Evolutionary conservation across 352 stramenopile species (phyloP).

Genomic region (Globisporangium radiosum): DNA sequence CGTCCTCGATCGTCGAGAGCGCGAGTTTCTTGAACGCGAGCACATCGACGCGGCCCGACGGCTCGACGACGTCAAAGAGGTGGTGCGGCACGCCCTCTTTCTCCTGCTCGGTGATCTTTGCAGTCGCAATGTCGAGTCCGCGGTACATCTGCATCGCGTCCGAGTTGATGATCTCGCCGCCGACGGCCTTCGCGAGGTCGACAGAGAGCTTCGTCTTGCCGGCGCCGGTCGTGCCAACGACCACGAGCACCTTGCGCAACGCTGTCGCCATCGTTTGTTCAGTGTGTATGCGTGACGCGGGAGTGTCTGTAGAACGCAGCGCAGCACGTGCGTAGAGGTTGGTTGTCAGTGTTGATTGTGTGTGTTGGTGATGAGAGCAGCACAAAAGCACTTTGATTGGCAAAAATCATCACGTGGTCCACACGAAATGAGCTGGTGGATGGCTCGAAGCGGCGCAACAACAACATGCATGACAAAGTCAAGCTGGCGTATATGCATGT

Average conservation of each 20-base stretch:
- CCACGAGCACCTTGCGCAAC: conserved; percentile 80
- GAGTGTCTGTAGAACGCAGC: too few species aligned
- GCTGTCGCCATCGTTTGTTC: conserved; percentile 13
- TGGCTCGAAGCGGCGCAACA: conserved; percentile 7
- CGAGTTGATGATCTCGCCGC: conserved; percentile 89
- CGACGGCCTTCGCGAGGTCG: conserved; percentile 84
- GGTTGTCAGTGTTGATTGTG: not conserved
- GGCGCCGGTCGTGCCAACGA: conserved; percentile 88
- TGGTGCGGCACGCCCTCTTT: conserved; percentile 87
- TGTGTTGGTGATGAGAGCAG: conserved; percentile 16
- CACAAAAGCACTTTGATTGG: conserved; percentile 10
- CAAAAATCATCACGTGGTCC: too few species aligned
- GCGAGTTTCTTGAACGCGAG: conserved; percentile 77
- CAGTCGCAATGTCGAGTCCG: conserved; percentile 84
- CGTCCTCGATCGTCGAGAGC: conserved; percentile 73
- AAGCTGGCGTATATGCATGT: not conserved
- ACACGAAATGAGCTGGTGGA: not conserved
- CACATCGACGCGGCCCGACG: conserved; percentile 68
- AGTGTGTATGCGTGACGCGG: not conserved
- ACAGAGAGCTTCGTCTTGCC: conserved; percentile 92
- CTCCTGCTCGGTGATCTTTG: conserved; percentile 83
- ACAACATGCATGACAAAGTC: not conserved
- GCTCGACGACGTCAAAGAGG: conserved; percentile 82
- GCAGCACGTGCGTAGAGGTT: not conserved
- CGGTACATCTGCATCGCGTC: conserved; percentile 92